A percentile compares a stretch with the other conserved stretches of the same genome.
Evolutionary conservation across 2,329 filamentous ascomycete species (phyloP).

Genomic region (Cephalotrichum gorgonifer): DNA sequence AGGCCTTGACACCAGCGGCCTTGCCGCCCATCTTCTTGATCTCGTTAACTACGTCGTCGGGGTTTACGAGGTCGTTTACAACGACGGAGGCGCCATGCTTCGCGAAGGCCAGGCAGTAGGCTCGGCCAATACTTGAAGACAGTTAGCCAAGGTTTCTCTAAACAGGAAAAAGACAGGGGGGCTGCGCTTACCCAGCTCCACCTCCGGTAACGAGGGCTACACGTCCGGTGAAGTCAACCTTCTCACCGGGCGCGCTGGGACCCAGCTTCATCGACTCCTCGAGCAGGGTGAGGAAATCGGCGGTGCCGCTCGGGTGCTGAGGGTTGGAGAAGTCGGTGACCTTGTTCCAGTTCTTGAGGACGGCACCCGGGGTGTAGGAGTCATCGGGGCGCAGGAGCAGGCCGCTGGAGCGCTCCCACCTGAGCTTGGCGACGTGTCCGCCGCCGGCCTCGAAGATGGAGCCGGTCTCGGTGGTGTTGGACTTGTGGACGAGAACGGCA

Average conservation of each 20-base stretch:
- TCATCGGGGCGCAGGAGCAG: slow-evolving; percentile 82
- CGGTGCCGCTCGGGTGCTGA: slow-evolving; percentile 72
- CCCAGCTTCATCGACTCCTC: slow-evolving; percentile 74
- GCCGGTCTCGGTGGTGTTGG: slow-evolving; percentile 73
- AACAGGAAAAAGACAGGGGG: background rate
- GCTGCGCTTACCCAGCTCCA: slow-evolving; percentile 55
- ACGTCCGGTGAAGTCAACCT: slow-evolving; percentile 71
- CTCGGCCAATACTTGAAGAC: slow-evolving; percentile 62
- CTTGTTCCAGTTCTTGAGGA: slow-evolving; percentile 82
- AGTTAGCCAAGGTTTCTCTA: background rate
- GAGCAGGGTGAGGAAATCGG: slow-evolving; percentile 78
- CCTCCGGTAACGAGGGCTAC: slow-evolving; percentile 83
- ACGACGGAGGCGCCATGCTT: slow-evolving; percentile 78
- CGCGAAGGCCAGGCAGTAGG: slow-evolving; percentile 80
- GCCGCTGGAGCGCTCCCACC: slow-evolving; percentile 90
- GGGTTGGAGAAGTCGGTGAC: slow-evolving; percentile 78
- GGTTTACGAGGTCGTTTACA: slow-evolving; percentile 92
- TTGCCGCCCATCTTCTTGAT: slow-evolving; percentile 84
- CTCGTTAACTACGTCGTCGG: slow-evolving; percentile 81
- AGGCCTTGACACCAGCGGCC: slow-evolving; percentile 87
- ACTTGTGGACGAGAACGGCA: slow-evolving; percentile 76
- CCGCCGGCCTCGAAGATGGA: slow-evolving; percentile 90
- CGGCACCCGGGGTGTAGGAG: slow-evolving; percentile 75
- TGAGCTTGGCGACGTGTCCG: slow-evolving; percentile 82
- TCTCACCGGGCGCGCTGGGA: slow-evolving; percentile 60